phyloP scores from a whole-genome alignment of 495 filamentous ascomycete genomes.

The Hypoxylon crocopeplum region DNA sequence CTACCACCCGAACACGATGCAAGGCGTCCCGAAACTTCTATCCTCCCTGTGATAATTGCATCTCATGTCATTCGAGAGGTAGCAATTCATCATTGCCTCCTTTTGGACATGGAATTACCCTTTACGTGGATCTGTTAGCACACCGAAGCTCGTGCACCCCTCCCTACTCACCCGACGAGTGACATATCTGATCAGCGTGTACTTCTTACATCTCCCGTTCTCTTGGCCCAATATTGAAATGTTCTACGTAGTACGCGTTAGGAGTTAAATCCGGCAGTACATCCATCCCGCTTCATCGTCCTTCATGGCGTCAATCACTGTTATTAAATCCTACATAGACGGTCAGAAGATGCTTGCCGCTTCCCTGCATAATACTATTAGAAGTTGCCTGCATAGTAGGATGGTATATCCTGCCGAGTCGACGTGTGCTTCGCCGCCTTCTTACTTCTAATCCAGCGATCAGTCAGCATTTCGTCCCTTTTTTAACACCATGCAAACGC shows the following conservation, averaged over 20 bases:
- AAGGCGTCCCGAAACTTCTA: constrained; percentile 23
- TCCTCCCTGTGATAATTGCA: constrained; percentile 24
- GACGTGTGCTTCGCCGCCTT: constrained; percentile 23
- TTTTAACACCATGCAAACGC: constrained; percentile 9
- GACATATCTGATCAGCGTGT: constrained; percentile 14
- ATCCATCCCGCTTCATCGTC: constrained; percentile 5
- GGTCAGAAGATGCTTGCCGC: constrained; percentile 27
- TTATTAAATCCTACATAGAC: constrained; percentile 11
- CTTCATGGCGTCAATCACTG: constrained; percentile 18
- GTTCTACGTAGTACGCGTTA: neutral
- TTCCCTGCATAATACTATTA: constrained; percentile 28
- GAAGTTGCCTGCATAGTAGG: constrained; percentile 26
- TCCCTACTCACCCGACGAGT: constrained; percentile 7
- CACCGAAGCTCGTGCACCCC: constrained; percentile 20
- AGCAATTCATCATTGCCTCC: constrained; percentile 14
- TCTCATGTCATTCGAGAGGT: constrained; percentile 16
- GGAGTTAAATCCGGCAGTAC: constrained; percentile 25
- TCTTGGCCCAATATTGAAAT: constrained; percentile 9
- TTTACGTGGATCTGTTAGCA: constrained; percentile 9
- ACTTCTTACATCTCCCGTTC: neutral
- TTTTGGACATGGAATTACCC: constrained; percentile 11
- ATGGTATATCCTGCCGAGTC: constrained; percentile 18
- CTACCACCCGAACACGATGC: constrained; percentile 28
- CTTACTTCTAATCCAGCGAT: constrained; percentile 11
- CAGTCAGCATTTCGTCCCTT: constrained; percentile 14